A percentile compares a stretch with the other conserved stretches of the same genome.
Conservation (phyloP, 2,329 filamentous ascomycete species). For the Pseudogymnoascus verrucosus region DNA sequence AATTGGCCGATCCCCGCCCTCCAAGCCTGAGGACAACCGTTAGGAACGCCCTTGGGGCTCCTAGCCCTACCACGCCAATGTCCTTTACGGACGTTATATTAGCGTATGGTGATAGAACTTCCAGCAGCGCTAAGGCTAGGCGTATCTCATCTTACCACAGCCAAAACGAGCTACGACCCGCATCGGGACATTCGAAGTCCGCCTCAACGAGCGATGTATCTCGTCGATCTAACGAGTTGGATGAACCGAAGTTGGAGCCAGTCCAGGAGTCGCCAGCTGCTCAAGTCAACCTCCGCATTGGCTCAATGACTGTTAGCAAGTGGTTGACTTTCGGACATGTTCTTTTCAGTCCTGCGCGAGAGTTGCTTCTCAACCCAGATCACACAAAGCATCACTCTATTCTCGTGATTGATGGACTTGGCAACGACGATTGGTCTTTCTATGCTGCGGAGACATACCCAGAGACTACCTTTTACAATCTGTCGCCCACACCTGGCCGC, state of each 20-base stretch:
- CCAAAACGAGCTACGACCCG: constrained; percentile 26
- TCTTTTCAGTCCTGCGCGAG: constrained; percentile 70
- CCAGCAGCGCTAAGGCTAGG: constrained; percentile 18
- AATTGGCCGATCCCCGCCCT: constrained; percentile 12
- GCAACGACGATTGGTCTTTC: constrained; percentile 84
- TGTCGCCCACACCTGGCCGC: constrained; percentile 47
- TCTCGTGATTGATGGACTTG: constrained; percentile 72
- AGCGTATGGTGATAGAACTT: constrained; percentile 33
- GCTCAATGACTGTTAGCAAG: constrained; percentile 77
- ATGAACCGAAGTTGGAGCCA: constrained; percentile 13
- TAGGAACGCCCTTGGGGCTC: constrained; percentile 38
- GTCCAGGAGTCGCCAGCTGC: constrained; percentile 46
- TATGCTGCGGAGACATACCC: constrained; percentile 77
- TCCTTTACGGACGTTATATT: constrained; percentile 37
- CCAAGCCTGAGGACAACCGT: constrained; percentile 47
- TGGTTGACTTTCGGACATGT: constrained; percentile 82
- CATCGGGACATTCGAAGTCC: constrained; percentile 15
- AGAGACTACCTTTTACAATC: constrained; percentile 66
- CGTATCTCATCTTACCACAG: constrained; percentile 27
- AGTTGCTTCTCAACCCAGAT: constrained; percentile 39
- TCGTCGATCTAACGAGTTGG: constrained; percentile 11
- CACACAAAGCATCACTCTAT: constrained; percentile 51
- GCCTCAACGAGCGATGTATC: constrained; percentile 18
- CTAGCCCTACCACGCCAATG: constrained; percentile 37
- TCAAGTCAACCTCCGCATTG: constrained; percentile 69